Conservation (phyloP, 1,139 yeast genomes). For the Yamadazyma sp. region DNA sequence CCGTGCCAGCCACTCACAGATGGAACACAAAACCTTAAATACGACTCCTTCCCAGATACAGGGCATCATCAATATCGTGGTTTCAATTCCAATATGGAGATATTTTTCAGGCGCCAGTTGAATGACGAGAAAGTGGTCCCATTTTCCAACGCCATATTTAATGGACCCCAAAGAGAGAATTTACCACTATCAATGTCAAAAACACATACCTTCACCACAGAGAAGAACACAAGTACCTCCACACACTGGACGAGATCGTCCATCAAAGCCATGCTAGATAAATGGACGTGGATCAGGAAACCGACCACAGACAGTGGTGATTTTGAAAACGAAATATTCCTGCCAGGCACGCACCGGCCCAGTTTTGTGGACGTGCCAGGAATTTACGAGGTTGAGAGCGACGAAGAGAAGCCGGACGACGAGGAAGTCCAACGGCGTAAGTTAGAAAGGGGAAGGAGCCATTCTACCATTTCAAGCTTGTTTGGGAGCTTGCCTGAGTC, state of each 20-base stretch:
- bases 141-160: slow-evolving; percentile 15
- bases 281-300: slow-evolving; percentile 5
- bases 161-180: slow-evolving; percentile 1
- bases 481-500: background rate
- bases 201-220: background rate
- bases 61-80: too few relatives aligned
- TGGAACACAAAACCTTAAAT: too few relatives aligned
- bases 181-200: background rate
- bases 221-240: background rate
- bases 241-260: background rate
- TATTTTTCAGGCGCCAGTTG: slow-evolving; percentile 12
- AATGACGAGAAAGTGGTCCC: slow-evolving; percentile 15
- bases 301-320: slow-evolving; percentile 14
- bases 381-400: slow-evolving; percentile 18
- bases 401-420: slow-evolving; percentile 5
- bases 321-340: slow-evolving; percentile 25
- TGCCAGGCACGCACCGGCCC: slow-evolving; percentile 28
- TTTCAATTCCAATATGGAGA: background rate
- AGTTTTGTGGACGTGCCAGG: slow-evolving; percentile 23
- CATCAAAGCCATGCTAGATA: slow-evolving; percentile 5
- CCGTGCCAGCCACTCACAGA: too few relatives aligned
- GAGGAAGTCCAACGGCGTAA: slow-evolving; percentile 1
- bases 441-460: slow-evolving; percentile 9
- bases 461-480: slow-evolving; percentile 8
- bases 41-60: too few relatives aligned